Conservation (phyloP, 345 rosid species). For the Arabidopsis thaliana region TAIR10.1 NC_003076.8:4769501-4770000, state of each 20-base stretch:
- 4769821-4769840: not conserved
- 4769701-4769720: conserved; percentile 89
- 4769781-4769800: conserved; percentile 84
- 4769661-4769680: conserved; percentile 96
- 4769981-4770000: conserved; percentile 96
- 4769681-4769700: conserved; percentile 99
- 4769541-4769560: conserved; percentile 59
- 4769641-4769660: conserved; percentile 93
- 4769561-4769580: conserved; percentile 87
- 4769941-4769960: conserved; percentile 87
- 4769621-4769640: conserved; percentile 93
- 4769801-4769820: conserved; percentile 18
- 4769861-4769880: not conserved
- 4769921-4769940: conserved; percentile 98
- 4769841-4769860: conserved; percentile 18
- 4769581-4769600: conserved; percentile 98
- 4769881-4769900: conserved; percentile 6
- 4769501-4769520: conserved; percentile 37
- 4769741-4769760: conserved; percentile 96
- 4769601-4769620: conserved; percentile 92
- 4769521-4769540: conserved; percentile 48
- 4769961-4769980: conserved; percentile 93
- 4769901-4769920: conserved; percentile 49
- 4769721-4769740: conserved; percentile 98
- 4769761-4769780: conserved; percentile 93